Percentiles rank a stretch among this genome's conserved stretches.
These are phyloP conservation scores for Geum urbanum DNA, from an alignment of 306 rosid species.

Conservation along the genomic window DNA sequence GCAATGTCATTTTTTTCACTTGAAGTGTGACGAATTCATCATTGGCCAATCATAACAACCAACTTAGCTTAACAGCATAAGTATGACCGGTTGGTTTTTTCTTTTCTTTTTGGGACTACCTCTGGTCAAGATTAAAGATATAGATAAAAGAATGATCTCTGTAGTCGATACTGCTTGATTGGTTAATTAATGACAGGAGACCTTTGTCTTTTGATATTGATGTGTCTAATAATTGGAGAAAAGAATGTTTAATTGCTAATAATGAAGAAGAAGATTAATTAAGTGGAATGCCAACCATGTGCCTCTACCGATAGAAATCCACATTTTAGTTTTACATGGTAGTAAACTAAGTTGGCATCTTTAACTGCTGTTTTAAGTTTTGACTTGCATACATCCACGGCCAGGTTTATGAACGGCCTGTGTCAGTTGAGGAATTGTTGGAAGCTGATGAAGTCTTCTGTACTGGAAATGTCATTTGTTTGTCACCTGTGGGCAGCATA, in stretches of 20 bases:
- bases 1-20: not conserved
- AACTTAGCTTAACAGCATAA: too few species aligned
- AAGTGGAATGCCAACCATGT: not conserved
- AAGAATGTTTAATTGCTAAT: not conserved
- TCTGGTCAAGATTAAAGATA: too few species aligned
- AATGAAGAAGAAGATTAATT: not conserved
- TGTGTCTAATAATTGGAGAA: not conserved
- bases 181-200: too few species aligned
- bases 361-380: not conserved
- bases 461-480: constrained; percentile 13
- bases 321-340: not conserved
- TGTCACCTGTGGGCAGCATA: constrained; percentile 18
- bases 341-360: not conserved
- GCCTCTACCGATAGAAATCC: not conserved
- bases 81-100: not conserved
- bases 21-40: not conserved
- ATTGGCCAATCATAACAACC: too few species aligned
- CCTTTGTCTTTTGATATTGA: too few species aligned
- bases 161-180: too few species aligned
- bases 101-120: not conserved
- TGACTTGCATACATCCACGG: not conserved
- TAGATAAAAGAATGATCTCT: too few species aligned
- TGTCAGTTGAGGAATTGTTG: constrained; percentile 12
- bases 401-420: constrained; percentile 17
- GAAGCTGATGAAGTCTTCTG: constrained; percentile 23